A percentile compares a stretch with the other conserved stretches of the same genome.
phyloP scores from a whole-genome alignment of 1,139 yeast species.

The Yamadazyma pseudoaaseri region DNA sequence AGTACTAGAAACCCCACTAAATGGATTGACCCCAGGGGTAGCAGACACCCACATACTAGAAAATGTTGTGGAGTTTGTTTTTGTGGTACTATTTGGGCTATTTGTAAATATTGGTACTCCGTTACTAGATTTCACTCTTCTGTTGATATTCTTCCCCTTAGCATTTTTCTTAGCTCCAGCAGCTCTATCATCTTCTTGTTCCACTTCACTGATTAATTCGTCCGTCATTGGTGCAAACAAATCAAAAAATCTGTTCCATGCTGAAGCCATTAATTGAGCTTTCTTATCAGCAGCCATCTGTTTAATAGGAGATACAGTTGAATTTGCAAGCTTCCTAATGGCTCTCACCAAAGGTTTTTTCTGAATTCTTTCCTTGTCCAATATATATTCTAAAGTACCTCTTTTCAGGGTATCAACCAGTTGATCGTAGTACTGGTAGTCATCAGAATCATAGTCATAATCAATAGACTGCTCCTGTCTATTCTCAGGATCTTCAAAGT shows the following conservation, averaged over 20 bases:
- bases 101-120: neutral
- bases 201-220: neutral
- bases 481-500: constrained; percentile 6
- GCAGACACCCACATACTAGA: no score
- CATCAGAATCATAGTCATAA: constrained; percentile 6
- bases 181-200: neutral
- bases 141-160: neutral
- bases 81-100: neutral
- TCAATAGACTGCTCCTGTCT: neutral
- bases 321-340: constrained; percentile 8
- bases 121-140: neutral
- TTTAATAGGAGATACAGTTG: constrained; percentile 7
- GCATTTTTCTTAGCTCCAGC: neutral
- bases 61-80: no score
- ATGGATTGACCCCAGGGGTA: no score
- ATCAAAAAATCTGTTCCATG: constrained; percentile 2
- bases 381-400: constrained; percentile 2
- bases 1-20: no score
- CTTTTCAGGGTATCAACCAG: neutral
- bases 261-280: constrained; percentile 1
- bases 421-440: constrained; percentile 4
- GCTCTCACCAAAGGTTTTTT: constrained; percentile 8
- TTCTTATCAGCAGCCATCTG: constrained; percentile 4
- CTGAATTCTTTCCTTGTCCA: constrained; percentile 8
- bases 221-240: constrained; percentile 1